Evolutionary conservation across 2,329 filamentous ascomycete genomes (phyloP).

Genomic region (Penicillium sp.): DNA sequence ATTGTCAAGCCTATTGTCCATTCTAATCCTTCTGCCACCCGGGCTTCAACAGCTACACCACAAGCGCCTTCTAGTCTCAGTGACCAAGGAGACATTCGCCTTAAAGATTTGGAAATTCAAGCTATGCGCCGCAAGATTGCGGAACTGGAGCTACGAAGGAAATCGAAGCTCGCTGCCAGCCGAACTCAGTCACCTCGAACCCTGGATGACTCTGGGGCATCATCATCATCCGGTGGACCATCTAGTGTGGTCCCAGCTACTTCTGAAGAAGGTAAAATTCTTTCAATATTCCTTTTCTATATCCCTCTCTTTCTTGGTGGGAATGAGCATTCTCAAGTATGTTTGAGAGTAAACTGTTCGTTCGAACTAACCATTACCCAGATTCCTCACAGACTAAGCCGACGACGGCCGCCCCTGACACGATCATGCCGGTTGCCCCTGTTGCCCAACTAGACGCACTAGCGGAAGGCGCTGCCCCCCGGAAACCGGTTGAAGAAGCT

Average conservation of each 20-base stretch:
- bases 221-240: constrained; percentile 19
- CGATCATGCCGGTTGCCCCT: neutral
- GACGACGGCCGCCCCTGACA: neutral
- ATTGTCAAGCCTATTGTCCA: constrained; percentile 42
- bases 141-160: constrained; percentile 46
- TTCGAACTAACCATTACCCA: constrained; percentile 38
- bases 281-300: neutral
- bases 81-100: constrained; percentile 45
- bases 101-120: constrained; percentile 50
- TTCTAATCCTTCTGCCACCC: constrained; percentile 39
- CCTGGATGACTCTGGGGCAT: constrained; percentile 21
- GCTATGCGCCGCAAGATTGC: constrained; percentile 50
- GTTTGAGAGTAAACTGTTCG: constrained; percentile 7
- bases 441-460: neutral
- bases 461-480: neutral
- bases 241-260: constrained; percentile 2
- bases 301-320: neutral
- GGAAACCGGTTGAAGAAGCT: constrained; percentile 8
- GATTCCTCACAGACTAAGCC: constrained; percentile 35
- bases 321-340: neutral
- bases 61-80: constrained; percentile 37
- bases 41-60: constrained; percentile 35
- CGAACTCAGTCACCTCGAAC: constrained; percentile 36
- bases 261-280: constrained; percentile 10
- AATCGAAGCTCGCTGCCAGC: constrained; percentile 40